These are phyloP conservation scores for Alternaria angustiovoidea DNA, from an alignment of 2,329 filamentous ascomycete genomes.

Conservation along the genomic window DNA sequence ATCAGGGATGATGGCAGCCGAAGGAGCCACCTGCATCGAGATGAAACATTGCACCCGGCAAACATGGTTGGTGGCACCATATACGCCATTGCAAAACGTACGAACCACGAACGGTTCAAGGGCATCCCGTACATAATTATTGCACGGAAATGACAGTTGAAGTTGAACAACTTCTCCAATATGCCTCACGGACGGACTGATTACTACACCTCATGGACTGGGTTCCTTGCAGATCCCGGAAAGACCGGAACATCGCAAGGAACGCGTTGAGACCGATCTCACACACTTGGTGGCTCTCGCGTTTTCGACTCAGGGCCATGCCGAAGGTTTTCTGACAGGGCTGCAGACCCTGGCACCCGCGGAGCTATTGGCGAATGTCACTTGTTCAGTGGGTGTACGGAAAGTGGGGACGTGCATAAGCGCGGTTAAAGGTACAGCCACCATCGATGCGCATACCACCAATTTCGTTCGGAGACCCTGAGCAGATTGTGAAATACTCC, in stretches of 20 bases:
- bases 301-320: slow-evolving; percentile 11
- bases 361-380: slow-evolving; percentile 7
- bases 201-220: neutral
- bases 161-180: neutral
- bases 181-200: neutral
- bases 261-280: slow-evolving; percentile 12
- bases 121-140: neutral
- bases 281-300: slow-evolving; percentile 1
- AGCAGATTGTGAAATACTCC: slow-evolving; percentile 10
- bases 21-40: neutral
- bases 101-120: neutral
- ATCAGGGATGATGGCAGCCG: neutral
- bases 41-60: slow-evolving; percentile 10
- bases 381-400: slow-evolving; percentile 8
- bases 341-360: slow-evolving; percentile 4
- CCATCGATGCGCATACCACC: slow-evolving; percentile 7
- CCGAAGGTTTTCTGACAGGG: slow-evolving; percentile 11
- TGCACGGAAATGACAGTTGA: neutral
- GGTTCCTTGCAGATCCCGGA: slow-evolving; percentile 7
- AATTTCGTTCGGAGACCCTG: slow-evolving; percentile 5
- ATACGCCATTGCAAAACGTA: neutral
- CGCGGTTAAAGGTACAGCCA: slow-evolving; percentile 3
- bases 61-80: slow-evolving; percentile 16
- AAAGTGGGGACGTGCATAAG: slow-evolving; percentile 15
- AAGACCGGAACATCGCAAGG: slow-evolving; percentile 3